A percentile compares a stretch with the other conserved stretches of the same genome.
Conservation (phyloP, 164 flowering plant genomes). For the Vitis rupestris region DNA sequence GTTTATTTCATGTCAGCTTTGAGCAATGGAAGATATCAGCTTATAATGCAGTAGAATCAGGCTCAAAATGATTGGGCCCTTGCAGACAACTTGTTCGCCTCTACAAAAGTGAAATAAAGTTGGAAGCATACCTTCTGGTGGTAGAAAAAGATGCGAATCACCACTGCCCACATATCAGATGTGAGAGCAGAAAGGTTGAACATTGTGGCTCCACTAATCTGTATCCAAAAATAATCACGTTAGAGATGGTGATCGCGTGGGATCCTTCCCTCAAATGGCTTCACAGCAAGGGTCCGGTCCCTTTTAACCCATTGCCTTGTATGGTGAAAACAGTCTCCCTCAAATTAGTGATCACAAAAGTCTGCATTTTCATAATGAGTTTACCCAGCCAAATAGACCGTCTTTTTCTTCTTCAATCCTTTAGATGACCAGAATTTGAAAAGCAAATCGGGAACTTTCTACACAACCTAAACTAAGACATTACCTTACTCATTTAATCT, state of each 20-base stretch:
- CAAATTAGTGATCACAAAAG: too few species aligned
- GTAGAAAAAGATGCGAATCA: slow-evolving; percentile 62
- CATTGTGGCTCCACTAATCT: slow-evolving; percentile 70
- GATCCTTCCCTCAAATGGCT: too few species aligned
- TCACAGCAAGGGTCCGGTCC: too few species aligned
- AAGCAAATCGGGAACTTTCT: neutral
- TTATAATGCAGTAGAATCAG: neutral
- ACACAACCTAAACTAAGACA: neutral
- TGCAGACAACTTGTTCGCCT: too few species aligned
- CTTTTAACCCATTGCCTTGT: too few species aligned
- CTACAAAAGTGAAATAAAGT: neutral
- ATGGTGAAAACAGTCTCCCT: too few species aligned
- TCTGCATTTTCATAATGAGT: too few species aligned
- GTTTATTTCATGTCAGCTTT: neutral
- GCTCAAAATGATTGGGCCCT: too few species aligned
- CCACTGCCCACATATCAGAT: slow-evolving; percentile 84
- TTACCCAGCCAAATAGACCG: too few species aligned
- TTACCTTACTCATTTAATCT: neutral
- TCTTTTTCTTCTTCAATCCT: too few species aligned
- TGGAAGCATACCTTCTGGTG: slow-evolving; percentile 50
- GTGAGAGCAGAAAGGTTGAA: slow-evolving; percentile 79
- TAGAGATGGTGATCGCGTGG: neutral
- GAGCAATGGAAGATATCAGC: neutral
- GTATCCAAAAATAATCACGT: slow-evolving; percentile 7
- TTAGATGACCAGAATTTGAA: too few species aligned